Evolutionary conservation across 345 rosid genomes (phyloP).

Genomic region (Eucalyptus microcorys): DNA sequence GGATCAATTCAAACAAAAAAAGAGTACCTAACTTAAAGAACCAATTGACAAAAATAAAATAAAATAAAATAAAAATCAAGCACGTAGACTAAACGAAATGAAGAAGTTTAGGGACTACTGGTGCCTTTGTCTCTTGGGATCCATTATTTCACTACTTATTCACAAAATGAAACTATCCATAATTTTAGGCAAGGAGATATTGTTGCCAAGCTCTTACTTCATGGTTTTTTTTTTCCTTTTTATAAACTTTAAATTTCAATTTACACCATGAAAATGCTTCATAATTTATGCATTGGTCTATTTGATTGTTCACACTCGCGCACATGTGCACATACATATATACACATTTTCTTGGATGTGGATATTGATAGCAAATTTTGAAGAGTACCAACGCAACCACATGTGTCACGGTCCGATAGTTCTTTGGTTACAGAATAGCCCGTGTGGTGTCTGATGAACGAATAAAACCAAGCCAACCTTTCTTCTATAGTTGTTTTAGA

Average conservation of each 20-base stretch:
- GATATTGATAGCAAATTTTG: not conserved
- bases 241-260: too few relatives aligned
- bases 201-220: not conserved
- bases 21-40: not conserved
- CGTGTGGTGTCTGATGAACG: accelerated
- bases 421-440: too few relatives aligned
- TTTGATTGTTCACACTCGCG: not conserved
- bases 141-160: not conserved
- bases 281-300: not conserved
- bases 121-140: not conserved
- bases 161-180: not conserved
- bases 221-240: not conserved
- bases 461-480: too few relatives aligned
- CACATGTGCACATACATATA: too few relatives aligned
- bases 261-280: not conserved
- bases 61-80: not conserved
- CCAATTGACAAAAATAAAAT: not conserved
- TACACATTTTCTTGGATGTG: not conserved
- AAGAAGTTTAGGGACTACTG: not conserved
- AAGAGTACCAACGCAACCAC: not conserved
- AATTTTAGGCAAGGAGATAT: not conserved
- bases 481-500: too few relatives aligned
- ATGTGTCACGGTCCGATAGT: too few relatives aligned
- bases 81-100: not conserved
- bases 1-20: not conserved